Percentiles rank a stretch among this genome's conserved stretches.
These are phyloP conservation scores for Spizellomyces punctatus DNA, from an alignment of 192 early-diverging fungal species.

Conservation along the genomic window DNA sequence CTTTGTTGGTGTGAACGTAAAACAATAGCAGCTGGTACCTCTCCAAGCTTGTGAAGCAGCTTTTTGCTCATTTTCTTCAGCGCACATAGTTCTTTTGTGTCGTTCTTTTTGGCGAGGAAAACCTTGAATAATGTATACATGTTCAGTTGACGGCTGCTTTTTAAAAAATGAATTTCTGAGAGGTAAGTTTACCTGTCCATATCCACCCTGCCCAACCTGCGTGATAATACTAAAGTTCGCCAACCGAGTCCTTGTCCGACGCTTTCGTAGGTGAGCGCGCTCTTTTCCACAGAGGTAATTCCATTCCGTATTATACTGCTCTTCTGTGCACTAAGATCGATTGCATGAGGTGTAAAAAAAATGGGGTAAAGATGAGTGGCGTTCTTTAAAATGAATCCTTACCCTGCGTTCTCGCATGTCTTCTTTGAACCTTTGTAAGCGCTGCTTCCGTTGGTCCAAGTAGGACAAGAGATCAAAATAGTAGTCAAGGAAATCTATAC, in stretches of 20 bases:
- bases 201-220: slow-evolving; percentile 81
- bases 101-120: slow-evolving; percentile 70
- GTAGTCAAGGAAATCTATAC: slow-evolving; percentile 74
- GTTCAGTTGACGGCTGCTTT: no score
- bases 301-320: slow-evolving; percentile 59
- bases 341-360: not conserved
- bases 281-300: slow-evolving; percentile 59
- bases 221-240: slow-evolving; percentile 69
- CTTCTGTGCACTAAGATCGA: slow-evolving; percentile 31
- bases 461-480: slow-evolving; percentile 84
- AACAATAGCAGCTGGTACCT: slow-evolving; percentile 41
- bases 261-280: slow-evolving; percentile 59
- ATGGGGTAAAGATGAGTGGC: no score
- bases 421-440: slow-evolving; percentile 60
- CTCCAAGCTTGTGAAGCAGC: slow-evolving; percentile 63
- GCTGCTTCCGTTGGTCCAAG: slow-evolving; percentile 64
- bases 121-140: slow-evolving; percentile 31
- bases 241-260: slow-evolving; percentile 68
- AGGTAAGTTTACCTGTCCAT: slow-evolving; percentile 58
- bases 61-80: slow-evolving; percentile 79
- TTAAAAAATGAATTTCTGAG: no score
- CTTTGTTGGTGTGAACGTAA: not conserved
- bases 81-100: slow-evolving; percentile 70
- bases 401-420: slow-evolving; percentile 16
- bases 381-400: no score